A percentile compares a stretch with the other conserved stretches of the same genome.
phyloP scores from a whole-genome alignment of 176 grass and related monocot genomes.

The Oropetium thomaeum region DNA sequence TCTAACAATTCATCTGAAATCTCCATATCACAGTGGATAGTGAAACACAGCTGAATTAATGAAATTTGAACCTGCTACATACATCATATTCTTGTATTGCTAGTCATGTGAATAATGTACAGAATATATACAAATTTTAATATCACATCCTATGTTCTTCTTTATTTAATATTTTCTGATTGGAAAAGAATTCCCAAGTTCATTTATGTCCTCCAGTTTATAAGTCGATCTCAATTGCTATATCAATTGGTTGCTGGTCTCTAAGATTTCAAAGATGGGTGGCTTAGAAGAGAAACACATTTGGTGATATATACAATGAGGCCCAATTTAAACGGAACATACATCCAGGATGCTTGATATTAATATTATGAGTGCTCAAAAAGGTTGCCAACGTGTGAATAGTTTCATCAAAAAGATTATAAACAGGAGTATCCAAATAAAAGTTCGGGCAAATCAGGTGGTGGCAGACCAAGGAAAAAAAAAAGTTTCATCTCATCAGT shows the following conservation, averaged over 20 bases:
- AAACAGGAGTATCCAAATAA: conserved; percentile 11
- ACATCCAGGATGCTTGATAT: no score
- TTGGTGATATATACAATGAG: neutral
- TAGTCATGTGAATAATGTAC: neutral
- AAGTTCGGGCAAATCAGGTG: neutral
- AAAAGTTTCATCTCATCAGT: neutral
- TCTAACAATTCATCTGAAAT: conserved; percentile 16
- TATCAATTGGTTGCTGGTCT: neutral
- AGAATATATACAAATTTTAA: neutral
- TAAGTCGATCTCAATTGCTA: neutral
- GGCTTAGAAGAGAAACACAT: neutral
- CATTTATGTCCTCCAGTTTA: neutral
- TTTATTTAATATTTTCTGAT: neutral
- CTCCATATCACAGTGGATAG: neutral
- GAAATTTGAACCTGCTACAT: neutral
- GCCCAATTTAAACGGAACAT: neutral
- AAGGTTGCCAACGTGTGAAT: neutral
- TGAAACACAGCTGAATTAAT: conserved; percentile 10
- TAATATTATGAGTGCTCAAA: no score
- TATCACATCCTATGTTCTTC: neutral
- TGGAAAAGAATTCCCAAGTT: neutral
- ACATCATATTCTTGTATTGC: neutral
- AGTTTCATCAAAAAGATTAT: conserved; percentile 1
- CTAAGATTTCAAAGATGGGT: neutral
- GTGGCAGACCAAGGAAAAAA: neutral